Evolutionary conservation across 1,284 basidiomycete species (phyloP), one percentile per base, ranked within the genome.

Genomic region (Austroboletus novae-zelandiae): DNA sequence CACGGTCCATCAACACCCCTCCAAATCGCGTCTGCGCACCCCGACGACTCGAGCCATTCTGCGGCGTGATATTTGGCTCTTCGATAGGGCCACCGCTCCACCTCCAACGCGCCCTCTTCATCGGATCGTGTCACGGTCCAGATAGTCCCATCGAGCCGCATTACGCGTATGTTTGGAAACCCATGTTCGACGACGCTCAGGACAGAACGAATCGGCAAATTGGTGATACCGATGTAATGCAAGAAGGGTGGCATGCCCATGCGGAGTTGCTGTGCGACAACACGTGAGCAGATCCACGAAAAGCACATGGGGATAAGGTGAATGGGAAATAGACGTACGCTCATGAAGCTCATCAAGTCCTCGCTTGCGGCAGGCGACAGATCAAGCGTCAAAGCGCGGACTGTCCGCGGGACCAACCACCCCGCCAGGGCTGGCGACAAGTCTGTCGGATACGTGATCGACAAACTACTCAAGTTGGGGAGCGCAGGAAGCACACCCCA

Each of bases 401-500:
- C 77, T 32, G 69, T 74, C 13, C 83, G 68, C 4, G 86, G 85
- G 27, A 88, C 74, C 32, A 88, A 69, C 84, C 84, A 88, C 47
- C 79, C 75, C 9, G 84, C 83, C 31, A 88, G 66, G 0, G 81
- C 77, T 0, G 83, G 74, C 1, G 82, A 76, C 31, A 87, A 67
- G 61, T 86, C 84, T 57, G 73, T 71, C 4, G 85, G 84, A 57
- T 86, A 78, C 10, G 80, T 80, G 47, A 86, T 83, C 35, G 72
- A 74, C 45, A 88, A 60, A 43, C 72, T 75, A 23, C 66, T 73
- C 48, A 88, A 62, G 15, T 70, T 71, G 11, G 68, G 67, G 29
- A 88, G 63, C 5, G 74, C 74, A 0, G 85, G 84, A 13, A 88
- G 70, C n/a, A 86, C 78, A 13, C 85, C 84, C 83, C 84, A 86